Conservation (phyloP, 306 rosid genomes). For the Pueraria montana region DNA sequence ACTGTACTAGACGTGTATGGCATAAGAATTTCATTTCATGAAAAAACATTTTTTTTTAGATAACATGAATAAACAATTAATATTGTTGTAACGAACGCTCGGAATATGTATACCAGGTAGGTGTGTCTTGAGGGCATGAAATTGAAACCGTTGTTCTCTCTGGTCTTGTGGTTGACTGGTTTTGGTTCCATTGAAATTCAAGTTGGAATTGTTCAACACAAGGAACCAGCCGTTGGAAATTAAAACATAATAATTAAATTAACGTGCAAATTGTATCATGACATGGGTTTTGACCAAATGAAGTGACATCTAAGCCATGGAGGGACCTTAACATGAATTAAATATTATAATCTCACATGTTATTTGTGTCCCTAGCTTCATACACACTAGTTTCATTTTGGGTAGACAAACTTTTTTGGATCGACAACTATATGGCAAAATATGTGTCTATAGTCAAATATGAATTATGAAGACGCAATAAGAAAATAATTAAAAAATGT, state of each 20-base stretch:
- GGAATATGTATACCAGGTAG: slow-evolving; percentile 40
- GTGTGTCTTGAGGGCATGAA: background rate
- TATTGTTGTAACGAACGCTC: background rate
- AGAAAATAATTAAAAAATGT: background rate
- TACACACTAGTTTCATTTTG: slow-evolving; percentile 39
- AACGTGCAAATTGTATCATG: slow-evolving; percentile 23
- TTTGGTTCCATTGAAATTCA: slow-evolving; percentile 45
- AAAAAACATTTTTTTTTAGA: too few relatives aligned
- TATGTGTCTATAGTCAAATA: slow-evolving; percentile 40
- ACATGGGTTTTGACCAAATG: slow-evolving; percentile 30
- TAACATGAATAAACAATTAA: slow-evolving; percentile 27
- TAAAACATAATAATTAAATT: background rate
- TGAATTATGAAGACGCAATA: slow-evolving; percentile 25
- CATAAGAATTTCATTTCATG: background rate
- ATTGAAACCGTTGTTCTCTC: background rate
- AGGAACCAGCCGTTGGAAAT: slow-evolving; percentile 2
- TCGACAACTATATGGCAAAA: slow-evolving; percentile 38
- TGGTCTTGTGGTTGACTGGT: slow-evolving; percentile 45
- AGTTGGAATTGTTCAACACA: slow-evolving; percentile 51
- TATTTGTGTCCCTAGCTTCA: slow-evolving; percentile 25
- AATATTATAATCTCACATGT: slow-evolving; percentile 41
- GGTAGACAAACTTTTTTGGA: slow-evolving; percentile 46
- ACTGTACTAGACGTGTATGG: background rate
- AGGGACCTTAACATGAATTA: slow-evolving; percentile 34
- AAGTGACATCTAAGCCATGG: slow-evolving; percentile 27